Evolutionary conservation across 441 rosid genomes (phyloP), one percentile per base, ranked within the genome.

Genomic region (Mallotus repandus): DNA sequence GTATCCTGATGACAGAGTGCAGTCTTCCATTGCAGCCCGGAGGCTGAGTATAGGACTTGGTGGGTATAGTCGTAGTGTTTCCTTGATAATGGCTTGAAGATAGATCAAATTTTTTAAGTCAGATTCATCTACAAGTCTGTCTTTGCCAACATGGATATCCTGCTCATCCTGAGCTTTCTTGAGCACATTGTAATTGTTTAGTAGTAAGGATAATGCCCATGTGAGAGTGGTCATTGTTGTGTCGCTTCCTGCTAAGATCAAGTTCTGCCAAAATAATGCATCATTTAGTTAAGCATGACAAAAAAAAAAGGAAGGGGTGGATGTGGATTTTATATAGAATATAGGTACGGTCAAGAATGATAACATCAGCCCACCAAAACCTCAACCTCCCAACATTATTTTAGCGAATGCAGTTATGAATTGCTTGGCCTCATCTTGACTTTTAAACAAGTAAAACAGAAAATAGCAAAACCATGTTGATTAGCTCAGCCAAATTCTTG

Each of bases 161-260:
- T 85, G 63, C 75, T 89, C 92, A 35, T 81, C 81, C 66, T 84
- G 88, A 2, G 83, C 88, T 76, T 81, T 87, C 75, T 74, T 73
- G 21, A 88, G 65, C 66, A 64, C 73, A 2, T 72, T 66, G 22
- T 14, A 81, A 69, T 88, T 82, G 77, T 84, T 88, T 61, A 85
- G 66, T 8, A 76, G 32, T 21, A 71, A 14, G 32, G 79, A 76
- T 56, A 76, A 62, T 46, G 71, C 29, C 93, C 96, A 90, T 32
- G 81, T 90, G 0, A 89, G 60, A 41, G 76, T 79, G 13, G 77
- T 66, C 22, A 82, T 57, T 19, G 86, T 79, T 41, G 89, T 87
- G 77, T 90, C 91, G 48, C 85, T 76, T 54, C 88, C 91, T 0
- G 90, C 86, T 46, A 85, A 5, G 49, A 87, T 82, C 52, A 89